These are phyloP conservation scores for Fusarium nodosum DNA, from an alignment of 2,329 filamentous ascomycete species.

Conservation along the genomic window DNA sequence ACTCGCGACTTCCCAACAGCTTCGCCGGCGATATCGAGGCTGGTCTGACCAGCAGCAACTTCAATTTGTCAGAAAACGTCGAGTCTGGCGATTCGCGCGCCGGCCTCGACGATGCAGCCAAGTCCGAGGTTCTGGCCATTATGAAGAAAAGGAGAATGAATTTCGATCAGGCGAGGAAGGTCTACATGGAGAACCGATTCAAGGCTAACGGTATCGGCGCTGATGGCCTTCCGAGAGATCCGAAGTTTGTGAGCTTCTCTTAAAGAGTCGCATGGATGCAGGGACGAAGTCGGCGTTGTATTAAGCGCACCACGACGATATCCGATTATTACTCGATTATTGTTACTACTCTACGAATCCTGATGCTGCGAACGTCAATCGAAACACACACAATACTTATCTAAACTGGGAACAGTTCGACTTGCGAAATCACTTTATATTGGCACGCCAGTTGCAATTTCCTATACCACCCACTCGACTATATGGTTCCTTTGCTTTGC, in stretches of 20 bases:
- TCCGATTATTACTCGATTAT: conserved; percentile 4
- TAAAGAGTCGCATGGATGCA: conserved; percentile 39
- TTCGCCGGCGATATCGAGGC: conserved; percentile 91
- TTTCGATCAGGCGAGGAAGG: conserved; percentile 91
- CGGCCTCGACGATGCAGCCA: conserved; percentile 84
- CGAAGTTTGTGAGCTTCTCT: conserved; percentile 93
- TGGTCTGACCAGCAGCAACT: conserved; percentile 84
- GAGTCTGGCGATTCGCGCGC: conserved; percentile 81
- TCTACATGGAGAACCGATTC: conserved; percentile 89
- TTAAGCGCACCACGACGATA: conserved; percentile 14
- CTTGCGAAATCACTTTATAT: conserved; percentile 8
- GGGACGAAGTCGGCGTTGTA: conserved; percentile 3
- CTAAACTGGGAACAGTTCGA: conserved; percentile 10
- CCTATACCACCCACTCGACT: conserved; percentile 15
- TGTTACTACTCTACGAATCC: not conserved
- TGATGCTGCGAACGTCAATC: conserved; percentile 7
- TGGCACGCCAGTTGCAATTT: conserved; percentile 45
- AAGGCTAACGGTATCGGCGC: conserved; percentile 88
- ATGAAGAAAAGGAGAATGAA: conserved; percentile 87
- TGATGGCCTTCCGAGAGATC: conserved; percentile 89
- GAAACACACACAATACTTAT: conserved; percentile 2
- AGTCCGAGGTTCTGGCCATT: conserved; percentile 85
- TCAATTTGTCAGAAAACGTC: conserved; percentile 86
- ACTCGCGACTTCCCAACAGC: conserved; percentile 80
- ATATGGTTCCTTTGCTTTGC: conserved; percentile 15